Evolutionary conservation across 2,329 filamentous ascomycete species (phyloP).

Genomic region (Ophiostoma perfectum): DNA sequence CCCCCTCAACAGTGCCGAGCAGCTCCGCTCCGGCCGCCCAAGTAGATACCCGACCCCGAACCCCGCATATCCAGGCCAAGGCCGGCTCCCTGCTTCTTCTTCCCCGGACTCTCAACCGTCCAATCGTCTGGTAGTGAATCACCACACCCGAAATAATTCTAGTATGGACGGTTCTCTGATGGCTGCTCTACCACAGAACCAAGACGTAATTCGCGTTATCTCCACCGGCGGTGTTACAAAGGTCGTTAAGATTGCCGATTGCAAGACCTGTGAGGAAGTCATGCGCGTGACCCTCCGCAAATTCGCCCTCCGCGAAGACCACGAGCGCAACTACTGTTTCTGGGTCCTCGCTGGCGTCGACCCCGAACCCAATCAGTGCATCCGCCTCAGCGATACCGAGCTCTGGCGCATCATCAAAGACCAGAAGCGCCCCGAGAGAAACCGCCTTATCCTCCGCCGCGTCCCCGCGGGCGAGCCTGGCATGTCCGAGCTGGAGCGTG

Average conservation of each 20-base stretch:
- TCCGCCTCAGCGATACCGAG: conserved; percentile 78
- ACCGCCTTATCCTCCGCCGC: conserved; percentile 82
- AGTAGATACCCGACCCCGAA: conserved; percentile 51
- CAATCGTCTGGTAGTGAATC: conserved; percentile 56
- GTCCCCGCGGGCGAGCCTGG: conserved; percentile 91
- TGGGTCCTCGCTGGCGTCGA: conserved; percentile 85
- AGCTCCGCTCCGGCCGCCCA: conserved; percentile 41
- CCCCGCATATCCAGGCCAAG: conserved; percentile 31
- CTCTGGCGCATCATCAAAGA: conserved; percentile 89
- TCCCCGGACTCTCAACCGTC: conserved; percentile 54
- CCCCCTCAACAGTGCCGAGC: conserved; percentile 55
- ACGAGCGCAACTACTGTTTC: conserved; percentile 94
- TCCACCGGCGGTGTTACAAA: conserved; percentile 88
- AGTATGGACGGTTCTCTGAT: conserved; percentile 83
- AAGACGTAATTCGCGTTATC: conserved; percentile 87
- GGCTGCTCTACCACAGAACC: conserved; percentile 76
- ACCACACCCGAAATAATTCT: conserved; percentile 76
- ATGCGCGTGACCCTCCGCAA: conserved; percentile 86
- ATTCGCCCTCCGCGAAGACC: conserved; percentile 79
- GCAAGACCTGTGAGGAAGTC: conserved; percentile 86
- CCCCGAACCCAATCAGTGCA: conserved; percentile 72
- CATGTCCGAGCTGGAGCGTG: conserved; percentile 76
- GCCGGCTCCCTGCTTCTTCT: conserved; percentile 49
- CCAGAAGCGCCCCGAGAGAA: conserved; percentile 75
- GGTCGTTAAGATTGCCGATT: conserved; percentile 87